A percentile compares a stretch with the other conserved stretches of the same genome.
phyloP scores from a whole-genome alignment of 352 stramenopile species.

The Globisporangium canariense region DNA sequence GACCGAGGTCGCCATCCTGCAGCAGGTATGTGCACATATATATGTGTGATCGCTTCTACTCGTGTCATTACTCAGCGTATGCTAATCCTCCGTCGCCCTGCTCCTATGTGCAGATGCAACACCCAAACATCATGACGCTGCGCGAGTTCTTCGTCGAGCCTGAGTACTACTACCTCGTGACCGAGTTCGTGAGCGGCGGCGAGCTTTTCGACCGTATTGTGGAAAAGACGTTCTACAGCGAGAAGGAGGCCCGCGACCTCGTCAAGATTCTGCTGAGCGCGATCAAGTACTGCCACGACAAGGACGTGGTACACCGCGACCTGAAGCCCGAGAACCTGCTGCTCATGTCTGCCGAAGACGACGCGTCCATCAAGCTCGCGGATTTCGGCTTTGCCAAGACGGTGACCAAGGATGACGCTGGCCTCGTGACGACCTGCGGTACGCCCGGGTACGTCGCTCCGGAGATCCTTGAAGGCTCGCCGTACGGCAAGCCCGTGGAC shows the following conservation, averaged over 20 bases:
- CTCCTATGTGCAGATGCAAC: constrained; percentile 46
- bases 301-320: constrained; percentile 80
- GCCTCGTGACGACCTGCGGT: constrained; percentile 71
- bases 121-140: constrained; percentile 90
- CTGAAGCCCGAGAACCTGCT: constrained; percentile 89
- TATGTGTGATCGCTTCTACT: background rate
- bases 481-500: constrained; percentile 79
- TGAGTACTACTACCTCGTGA: constrained; percentile 89
- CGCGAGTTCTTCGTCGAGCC: constrained; percentile 89
- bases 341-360: constrained; percentile 75
- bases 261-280: constrained; percentile 76
- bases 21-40: constrained; percentile 28
- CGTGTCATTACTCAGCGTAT: background rate
- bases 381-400: constrained; percentile 94
- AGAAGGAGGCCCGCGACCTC: constrained; percentile 81
- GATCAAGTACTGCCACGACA: constrained; percentile 88
- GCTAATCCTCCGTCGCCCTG: background rate
- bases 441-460: constrained; percentile 78
- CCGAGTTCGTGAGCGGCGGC: constrained; percentile 80
- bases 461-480: constrained; percentile 68
- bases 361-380: constrained; percentile 89
- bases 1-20: constrained; percentile 77
- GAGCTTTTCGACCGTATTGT: constrained; percentile 91
- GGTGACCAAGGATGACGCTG: constrained; percentile 53
- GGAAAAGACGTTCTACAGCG: constrained; percentile 84